Base-by-base conservation (phyloP, 129 eudicot species). In the Tanacetum coccineum region DNA sequence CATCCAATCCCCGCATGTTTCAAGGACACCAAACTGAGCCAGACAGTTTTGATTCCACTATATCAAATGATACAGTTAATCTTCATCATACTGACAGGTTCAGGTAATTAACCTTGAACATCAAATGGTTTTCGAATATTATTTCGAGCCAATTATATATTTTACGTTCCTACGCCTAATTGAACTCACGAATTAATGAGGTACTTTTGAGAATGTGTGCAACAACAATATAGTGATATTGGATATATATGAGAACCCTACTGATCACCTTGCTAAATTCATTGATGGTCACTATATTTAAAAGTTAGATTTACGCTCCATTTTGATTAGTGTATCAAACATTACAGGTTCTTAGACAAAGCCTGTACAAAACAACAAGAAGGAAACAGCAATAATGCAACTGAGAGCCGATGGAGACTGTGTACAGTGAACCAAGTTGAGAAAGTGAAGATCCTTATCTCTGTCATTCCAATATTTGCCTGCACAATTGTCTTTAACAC, bases 401-500 rank as follows among this genome's bases (percentile, higher is more conserved):
- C 75, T 22, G 91, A 80, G 74, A 81, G 81, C 49, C 77, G 83
- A 56, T 89, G 99, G 99, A 87, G 67, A 49, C 71, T 94, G 10
- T 94, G 90, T 83, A 86, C 85, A 30, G 67, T 82, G n/a, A 51
- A 63, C 55, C 97, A 89, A 68, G 95, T 89, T 30, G 93, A 94
- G 59, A 88, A 87, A 89, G 95, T 94, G 44, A 94, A 94, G 71
- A 84, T 70, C 18, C 70, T 94, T 5, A 73, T 94, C 62, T 84
- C 88, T 3, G 76, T 94, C 17, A 56, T 89, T 39, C 99, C 99
- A 19, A 94, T 94, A 56, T 94, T 89, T 45, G 87, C 93, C 3
- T 81, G 94, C 81, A 94, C 99, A 19, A 94, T 94, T 28, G 28
- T 94, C 4, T 94, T 94, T 78, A 94, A 94, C 84, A 89, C 97